Conservation (phyloP, 2,329 filamentous ascomycete genomes). For the Anthostomella pinea region DNA sequence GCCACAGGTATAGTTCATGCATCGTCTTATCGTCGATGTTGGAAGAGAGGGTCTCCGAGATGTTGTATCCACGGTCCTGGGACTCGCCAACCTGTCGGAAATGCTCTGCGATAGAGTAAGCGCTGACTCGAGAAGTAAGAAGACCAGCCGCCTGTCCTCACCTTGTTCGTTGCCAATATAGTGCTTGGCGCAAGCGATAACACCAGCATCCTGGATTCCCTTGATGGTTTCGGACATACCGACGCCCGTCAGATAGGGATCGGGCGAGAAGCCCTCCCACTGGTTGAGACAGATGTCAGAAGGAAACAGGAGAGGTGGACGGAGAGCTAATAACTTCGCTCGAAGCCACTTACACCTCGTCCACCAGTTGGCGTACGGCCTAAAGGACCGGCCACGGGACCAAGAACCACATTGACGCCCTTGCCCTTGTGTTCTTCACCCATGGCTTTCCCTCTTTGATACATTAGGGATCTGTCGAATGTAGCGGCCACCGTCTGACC, state of each 20-base stretch:
- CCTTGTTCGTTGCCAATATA: constrained; percentile 67
- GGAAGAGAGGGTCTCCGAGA: constrained; percentile 55
- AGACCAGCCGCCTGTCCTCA: constrained; percentile 13
- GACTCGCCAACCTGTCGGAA: constrained; percentile 64
- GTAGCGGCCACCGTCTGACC: constrained; percentile 80
- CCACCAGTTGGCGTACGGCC: constrained; percentile 67
- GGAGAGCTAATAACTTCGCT: too few species aligned
- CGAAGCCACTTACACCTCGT: too few species aligned
- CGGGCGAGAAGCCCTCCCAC: constrained; percentile 70
- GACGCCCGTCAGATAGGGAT: constrained; percentile 71
- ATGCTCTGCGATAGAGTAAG: constrained; percentile 52
- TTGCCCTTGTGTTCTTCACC: constrained; percentile 69
- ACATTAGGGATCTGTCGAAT: constrained; percentile 72
- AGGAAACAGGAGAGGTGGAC: too few species aligned
- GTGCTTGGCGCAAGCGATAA: constrained; percentile 77
- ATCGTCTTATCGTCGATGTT: constrained; percentile 71
- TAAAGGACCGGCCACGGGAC: constrained; percentile 70
- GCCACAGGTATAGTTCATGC: constrained; percentile 76
- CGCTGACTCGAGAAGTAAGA: constrained; percentile 13
- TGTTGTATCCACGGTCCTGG: constrained; percentile 57
- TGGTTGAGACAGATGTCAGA: too few species aligned
- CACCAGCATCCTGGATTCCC: constrained; percentile 75
- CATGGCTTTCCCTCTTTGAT: constrained; percentile 68
- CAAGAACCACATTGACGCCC: constrained; percentile 71
- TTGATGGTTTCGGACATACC: constrained; percentile 71